Percentiles rank a stretch among this genome's conserved stretches.
Conservation (phyloP, 1,139 yeast genomes). For the Pichia sp. region DNA sequence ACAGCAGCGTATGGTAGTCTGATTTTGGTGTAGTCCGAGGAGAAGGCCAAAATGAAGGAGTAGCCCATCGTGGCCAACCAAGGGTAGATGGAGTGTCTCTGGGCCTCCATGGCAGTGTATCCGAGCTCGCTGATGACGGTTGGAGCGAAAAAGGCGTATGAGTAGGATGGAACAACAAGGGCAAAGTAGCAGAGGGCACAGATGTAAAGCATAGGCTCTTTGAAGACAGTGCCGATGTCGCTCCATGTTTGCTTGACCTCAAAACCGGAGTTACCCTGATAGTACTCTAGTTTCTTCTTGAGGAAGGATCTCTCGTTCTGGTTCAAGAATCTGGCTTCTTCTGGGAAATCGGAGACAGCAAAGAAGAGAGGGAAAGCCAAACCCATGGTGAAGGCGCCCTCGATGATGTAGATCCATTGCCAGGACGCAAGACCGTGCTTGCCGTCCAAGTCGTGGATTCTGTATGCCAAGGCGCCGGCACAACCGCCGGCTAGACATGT, state of each 20-base stretch:
- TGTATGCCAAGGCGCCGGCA: conserved; percentile 72
- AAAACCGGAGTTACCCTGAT: conserved; percentile 54
- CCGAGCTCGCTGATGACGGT: conserved; percentile 57
- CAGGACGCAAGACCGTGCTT: conserved; percentile 51
- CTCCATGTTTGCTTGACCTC: conserved; percentile 43
- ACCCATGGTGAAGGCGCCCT: conserved; percentile 67
- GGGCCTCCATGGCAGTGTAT: conserved; percentile 59
- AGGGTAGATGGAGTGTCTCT: conserved; percentile 70
- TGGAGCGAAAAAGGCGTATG: conserved; percentile 70
- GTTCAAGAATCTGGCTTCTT: conserved; percentile 49
- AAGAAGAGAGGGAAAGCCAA: conserved; percentile 59
- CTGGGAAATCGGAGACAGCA: conserved; percentile 71
- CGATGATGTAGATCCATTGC: conserved; percentile 74
- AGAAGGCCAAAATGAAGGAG: conserved; percentile 43
- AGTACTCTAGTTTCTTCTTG: conserved; percentile 51
- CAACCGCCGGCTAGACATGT: conserved; percentile 78
- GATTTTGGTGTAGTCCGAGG: conserved; percentile 46
- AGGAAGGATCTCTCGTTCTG: conserved; percentile 47
- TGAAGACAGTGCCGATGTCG: conserved; percentile 44
- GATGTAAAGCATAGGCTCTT: conserved; percentile 52
- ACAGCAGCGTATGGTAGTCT: conserved; percentile 49
- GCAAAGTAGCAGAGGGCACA: conserved; percentile 63
- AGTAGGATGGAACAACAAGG: conserved; percentile 62
- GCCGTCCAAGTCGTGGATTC: conserved; percentile 51
- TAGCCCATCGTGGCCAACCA: conserved; percentile 64